A percentile compares a stretch with the other conserved stretches of the same genome.
These are phyloP conservation scores for Erigeron canadensis DNA, from an alignment of 129 eudicot species.

Conservation along the genomic window DNA sequence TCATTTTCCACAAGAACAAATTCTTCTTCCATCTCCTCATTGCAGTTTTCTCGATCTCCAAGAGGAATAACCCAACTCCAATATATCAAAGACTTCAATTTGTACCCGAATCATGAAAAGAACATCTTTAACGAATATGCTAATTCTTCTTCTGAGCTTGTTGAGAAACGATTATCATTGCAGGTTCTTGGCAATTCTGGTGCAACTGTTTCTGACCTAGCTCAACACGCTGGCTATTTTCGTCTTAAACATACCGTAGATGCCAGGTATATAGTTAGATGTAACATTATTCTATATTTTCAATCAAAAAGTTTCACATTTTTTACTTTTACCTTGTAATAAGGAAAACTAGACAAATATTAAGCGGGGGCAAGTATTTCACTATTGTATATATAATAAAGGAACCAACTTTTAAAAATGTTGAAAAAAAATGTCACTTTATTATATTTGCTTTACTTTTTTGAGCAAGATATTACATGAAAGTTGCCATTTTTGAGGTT, in stretches of 20 bases:
- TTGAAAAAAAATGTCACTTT: no score
- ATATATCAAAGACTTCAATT: conserved; percentile 12
- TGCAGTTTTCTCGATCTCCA: not conserved
- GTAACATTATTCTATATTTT: not conserved
- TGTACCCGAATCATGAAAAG: not conserved
- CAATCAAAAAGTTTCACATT: not conserved
- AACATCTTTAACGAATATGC: not conserved
- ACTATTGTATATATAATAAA: no score
- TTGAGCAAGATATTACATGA: no score
- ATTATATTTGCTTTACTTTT: no score
- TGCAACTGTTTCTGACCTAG: conserved; percentile 16
- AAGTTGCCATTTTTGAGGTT: no score
- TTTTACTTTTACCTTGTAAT: not conserved
- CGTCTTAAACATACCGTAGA: conserved; percentile 11
- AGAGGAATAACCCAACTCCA: not conserved
- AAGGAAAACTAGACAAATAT: not conserved
- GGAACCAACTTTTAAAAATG: no score
- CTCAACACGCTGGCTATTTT: conserved; percentile 14
- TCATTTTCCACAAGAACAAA: not conserved
- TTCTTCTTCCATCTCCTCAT: not conserved
- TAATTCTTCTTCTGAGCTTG: conserved; percentile 1
- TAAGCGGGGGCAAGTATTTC: no score
- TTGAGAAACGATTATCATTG: not conserved
- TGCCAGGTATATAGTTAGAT: not conserved
- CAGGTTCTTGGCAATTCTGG: conserved; percentile 8